Conservation (phyloP, 2,329 filamentous ascomycete species). For the Thielaviopsis euricoi region DNA sequence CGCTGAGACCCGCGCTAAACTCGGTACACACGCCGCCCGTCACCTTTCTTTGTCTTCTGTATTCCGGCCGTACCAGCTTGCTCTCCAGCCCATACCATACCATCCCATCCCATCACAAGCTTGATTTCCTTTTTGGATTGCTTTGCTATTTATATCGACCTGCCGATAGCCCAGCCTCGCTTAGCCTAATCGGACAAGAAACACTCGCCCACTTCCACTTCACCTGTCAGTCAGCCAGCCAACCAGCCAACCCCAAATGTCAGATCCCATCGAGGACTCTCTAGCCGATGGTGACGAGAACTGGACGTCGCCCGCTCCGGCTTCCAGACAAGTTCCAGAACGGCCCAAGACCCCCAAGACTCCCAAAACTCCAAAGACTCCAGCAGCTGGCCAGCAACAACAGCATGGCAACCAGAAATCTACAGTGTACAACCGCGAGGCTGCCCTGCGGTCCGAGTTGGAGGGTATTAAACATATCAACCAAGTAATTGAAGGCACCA, state of each 20-base stretch:
- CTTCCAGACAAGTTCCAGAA: conserved; percentile 19
- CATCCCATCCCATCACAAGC: no score
- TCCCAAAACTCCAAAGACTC: conserved; percentile 28
- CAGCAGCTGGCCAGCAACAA: conserved; percentile 16
- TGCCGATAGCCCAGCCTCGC: not conserved
- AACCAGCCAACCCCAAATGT: conserved; percentile 19
- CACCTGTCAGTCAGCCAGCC: no score
- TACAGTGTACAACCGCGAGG: conserved; percentile 34
- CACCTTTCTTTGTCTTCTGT: not conserved
- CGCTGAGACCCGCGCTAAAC: not conserved
- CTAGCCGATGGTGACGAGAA: conserved; percentile 29
- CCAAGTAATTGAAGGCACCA: conserved; percentile 63
- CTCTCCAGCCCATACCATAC: no score
- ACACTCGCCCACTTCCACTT: no score
- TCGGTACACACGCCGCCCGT: no score
- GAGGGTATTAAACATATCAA: conserved; percentile 77
- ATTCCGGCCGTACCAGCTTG: not conserved
- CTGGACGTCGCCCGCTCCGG: conserved; percentile 26
- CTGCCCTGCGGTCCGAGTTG: conserved; percentile 59
- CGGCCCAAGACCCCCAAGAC: conserved; percentile 31
- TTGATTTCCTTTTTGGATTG: not conserved
- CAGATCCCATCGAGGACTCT: conserved; percentile 28
- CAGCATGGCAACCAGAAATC: conserved; percentile 20
- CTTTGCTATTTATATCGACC: not conserved
- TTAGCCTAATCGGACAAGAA: not conserved